Evolutionary conservation across 768 basidiomycete genomes (phyloP).

Genomic region (Suillus fuscotomentosus): DNA sequence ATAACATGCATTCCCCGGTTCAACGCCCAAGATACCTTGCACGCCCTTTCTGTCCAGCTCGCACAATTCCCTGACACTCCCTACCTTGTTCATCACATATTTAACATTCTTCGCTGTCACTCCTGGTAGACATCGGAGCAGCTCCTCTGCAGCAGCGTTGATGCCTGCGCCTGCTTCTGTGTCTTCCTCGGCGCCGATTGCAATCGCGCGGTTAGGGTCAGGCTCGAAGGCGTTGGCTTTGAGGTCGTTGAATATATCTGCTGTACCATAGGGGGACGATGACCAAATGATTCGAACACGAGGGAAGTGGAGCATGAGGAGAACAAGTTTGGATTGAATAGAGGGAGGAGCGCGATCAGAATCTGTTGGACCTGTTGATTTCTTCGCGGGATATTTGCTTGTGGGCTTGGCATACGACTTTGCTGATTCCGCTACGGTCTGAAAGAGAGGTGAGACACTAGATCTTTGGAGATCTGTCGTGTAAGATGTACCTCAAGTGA

Average conservation of each 20-base stretch:
- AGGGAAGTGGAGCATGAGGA: constrained; percentile 88
- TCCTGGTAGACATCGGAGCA: constrained; percentile 81
- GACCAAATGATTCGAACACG: constrained; percentile 96
- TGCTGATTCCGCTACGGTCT: constrained; percentile 59
- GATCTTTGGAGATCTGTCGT: neutral
- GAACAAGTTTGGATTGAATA: constrained; percentile 89
- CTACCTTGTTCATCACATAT: constrained; percentile 81
- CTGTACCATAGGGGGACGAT: constrained; percentile 88
- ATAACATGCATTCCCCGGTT: constrained; percentile 77
- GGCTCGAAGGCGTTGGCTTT: constrained; percentile 82
- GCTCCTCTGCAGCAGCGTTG: constrained; percentile 77
- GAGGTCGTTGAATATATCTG: constrained; percentile 91
- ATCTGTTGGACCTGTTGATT: constrained; percentile 23
- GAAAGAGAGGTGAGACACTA: neutral
- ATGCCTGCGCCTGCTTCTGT: constrained; percentile 63
- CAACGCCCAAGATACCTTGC: constrained; percentile 74
- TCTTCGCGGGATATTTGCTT: constrained; percentile 54
- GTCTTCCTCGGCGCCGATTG: constrained; percentile 80
- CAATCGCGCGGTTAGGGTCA: constrained; percentile 69
- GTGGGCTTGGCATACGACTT: constrained; percentile 68
- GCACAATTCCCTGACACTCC: constrained; percentile 74
- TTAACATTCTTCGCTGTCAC: constrained; percentile 82
- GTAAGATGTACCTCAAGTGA: constrained; percentile 67
- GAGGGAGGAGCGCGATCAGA: constrained; percentile 42
- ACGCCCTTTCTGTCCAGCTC: constrained; percentile 58